Percentiles rank a stretch among this genome's conserved stretches.
Evolutionary conservation across 441 rosid species (phyloP).

Genomic region (Macaranga tanarius): DNA sequence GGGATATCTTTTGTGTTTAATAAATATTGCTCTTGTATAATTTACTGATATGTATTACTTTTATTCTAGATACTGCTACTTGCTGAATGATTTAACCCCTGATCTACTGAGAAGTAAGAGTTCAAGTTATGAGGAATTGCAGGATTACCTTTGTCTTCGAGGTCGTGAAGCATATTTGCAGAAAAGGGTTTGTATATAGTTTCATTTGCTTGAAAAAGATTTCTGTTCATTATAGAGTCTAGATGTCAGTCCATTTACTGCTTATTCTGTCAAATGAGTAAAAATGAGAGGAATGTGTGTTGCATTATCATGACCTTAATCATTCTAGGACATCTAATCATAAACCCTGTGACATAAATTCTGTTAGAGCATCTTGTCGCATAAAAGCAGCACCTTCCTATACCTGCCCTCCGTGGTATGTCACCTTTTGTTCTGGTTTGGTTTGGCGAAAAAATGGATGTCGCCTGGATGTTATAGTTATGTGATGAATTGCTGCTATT

Average conservation of each 20-base stretch:
- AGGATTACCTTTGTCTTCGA: conserved; percentile 69
- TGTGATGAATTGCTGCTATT: not conserved
- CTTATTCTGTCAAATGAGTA: not conserved
- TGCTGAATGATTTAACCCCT: conserved; percentile 74
- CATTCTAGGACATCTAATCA: not conserved
- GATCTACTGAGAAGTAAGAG: conserved; percentile 65
- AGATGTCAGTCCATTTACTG: not conserved
- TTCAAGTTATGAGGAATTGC: conserved; percentile 69
- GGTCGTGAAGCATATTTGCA: conserved; percentile 93
- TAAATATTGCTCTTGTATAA: not conserved
- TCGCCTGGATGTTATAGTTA: not conserved
- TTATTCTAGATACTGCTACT: conserved; percentile 79
- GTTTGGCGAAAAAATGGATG: not conserved
- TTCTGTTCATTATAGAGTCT: conserved; percentile 1
- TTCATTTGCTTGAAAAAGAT: conserved; percentile 8
- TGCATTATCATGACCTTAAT: conserved; percentile 1
- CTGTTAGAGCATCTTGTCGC: not conserved
- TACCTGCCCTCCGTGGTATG: not conserved
- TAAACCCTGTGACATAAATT: not conserved
- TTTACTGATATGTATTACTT: conserved; percentile 18
- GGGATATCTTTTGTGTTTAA: conserved; percentile 14
- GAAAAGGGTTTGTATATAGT: conserved; percentile 62
- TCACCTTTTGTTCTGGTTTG: not conserved
- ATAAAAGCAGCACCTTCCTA: too few relatives aligned
- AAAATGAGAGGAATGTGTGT: not conserved